These are phyloP conservation scores for Zygosaccharomyces kombuchaensis DNA, from an alignment of 805 yeast species.

Conservation along the genomic window DNA sequence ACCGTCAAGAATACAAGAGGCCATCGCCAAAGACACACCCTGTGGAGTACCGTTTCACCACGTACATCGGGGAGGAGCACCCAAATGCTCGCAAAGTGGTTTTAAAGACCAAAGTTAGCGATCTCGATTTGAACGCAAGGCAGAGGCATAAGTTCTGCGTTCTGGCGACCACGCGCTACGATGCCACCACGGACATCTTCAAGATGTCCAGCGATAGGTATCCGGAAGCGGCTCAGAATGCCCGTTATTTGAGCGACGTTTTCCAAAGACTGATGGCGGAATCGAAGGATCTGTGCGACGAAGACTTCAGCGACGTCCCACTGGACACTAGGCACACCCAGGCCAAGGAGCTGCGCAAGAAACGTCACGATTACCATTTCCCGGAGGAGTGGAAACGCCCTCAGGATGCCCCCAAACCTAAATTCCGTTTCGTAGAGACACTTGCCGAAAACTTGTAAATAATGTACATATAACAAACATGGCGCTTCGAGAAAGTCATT, in stretches of 20 bases:
- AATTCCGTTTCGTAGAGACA: constrained; percentile 20
- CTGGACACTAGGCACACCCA: constrained; percentile 68
- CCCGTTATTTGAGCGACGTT: constrained; percentile 62
- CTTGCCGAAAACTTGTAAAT: constrained; percentile 12
- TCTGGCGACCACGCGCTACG: constrained; percentile 73
- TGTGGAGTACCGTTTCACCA: constrained; percentile 64
- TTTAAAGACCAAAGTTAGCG: constrained; percentile 47
- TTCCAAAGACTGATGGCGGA: constrained; percentile 58
- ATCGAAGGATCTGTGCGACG: constrained; percentile 57
- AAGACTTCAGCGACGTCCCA: constrained; percentile 71
- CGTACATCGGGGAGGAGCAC: constrained; percentile 67
- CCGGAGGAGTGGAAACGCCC: constrained; percentile 81
- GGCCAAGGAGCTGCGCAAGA: constrained; percentile 43
- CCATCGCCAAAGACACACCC: constrained; percentile 44
- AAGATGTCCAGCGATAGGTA: constrained; percentile 62
- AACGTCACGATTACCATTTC: constrained; percentile 44
- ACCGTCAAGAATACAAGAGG: constrained; percentile 62
- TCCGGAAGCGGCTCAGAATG: constrained; percentile 81
- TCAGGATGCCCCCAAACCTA: constrained; percentile 58
- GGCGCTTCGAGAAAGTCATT: not conserved
- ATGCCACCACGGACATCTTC: constrained; percentile 54
- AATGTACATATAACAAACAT: constrained; percentile 4
- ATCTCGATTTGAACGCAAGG: constrained; percentile 47
- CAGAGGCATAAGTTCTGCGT: constrained; percentile 73
- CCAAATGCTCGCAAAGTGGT: constrained; percentile 60